Conservation (phyloP, 441 rosid species). For the Mallotus repandus region DNA sequence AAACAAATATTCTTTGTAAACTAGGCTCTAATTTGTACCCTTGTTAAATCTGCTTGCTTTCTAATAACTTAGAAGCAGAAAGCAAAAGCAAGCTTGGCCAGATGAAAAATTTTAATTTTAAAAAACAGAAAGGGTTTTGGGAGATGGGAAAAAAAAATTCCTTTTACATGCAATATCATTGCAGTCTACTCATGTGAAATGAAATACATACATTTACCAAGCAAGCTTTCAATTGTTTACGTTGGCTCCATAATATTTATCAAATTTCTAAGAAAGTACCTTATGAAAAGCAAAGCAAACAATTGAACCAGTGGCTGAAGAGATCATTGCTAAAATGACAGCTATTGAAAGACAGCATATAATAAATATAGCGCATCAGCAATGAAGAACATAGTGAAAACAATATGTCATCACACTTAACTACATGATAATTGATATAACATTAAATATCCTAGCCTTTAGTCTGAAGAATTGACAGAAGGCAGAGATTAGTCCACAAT, state of each 20-base stretch:
- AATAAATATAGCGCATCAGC: not conserved
- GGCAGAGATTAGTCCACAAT: not conserved
- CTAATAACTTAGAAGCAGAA: constrained; percentile 2
- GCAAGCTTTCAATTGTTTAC: not conserved
- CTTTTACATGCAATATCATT: not conserved
- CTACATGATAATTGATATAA: not conserved
- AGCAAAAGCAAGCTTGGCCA: not conserved
- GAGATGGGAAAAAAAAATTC: not conserved
- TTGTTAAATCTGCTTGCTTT: not conserved
- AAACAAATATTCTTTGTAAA: not conserved
- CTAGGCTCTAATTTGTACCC: not conserved
- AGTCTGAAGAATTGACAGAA: not conserved
- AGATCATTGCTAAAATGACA: not conserved
- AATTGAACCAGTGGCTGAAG: not conserved
- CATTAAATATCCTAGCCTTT: not conserved
- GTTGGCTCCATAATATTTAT: not conserved
- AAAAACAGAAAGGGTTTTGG: not conserved
- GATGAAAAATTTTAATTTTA: not conserved
- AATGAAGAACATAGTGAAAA: not conserved
- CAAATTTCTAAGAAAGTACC: not conserved
- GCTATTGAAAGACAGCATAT: not conserved
- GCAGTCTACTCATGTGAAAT: not conserved
- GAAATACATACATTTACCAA: not conserved
- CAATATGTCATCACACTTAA: not conserved
- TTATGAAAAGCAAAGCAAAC: not conserved